Evolutionary conservation across 352 stramenopile genomes (phyloP).

Genomic region (Globisporangium splendens): DNA sequence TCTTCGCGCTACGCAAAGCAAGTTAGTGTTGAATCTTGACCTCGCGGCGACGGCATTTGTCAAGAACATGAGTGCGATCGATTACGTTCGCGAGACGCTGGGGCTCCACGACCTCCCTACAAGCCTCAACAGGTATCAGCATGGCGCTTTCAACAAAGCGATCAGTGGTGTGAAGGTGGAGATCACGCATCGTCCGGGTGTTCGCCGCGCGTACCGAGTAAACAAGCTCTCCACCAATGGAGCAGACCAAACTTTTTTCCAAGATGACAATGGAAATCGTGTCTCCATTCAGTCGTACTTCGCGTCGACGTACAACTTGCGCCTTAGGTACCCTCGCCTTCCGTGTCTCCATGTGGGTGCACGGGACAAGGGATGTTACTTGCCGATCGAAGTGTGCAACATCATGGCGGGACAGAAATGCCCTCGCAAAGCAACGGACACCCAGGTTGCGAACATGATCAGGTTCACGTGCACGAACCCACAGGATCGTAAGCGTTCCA

Average conservation of each 20-base stretch:
- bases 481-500: slow-evolving; percentile 49
- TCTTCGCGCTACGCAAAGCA: slow-evolving; percentile 58
- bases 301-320: slow-evolving; percentile 38
- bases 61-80: slow-evolving; percentile 46
- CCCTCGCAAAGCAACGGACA: slow-evolving; percentile 73
- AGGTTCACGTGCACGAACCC: slow-evolving; percentile 54
- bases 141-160: slow-evolving; percentile 46
- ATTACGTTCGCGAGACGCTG: slow-evolving; percentile 41
- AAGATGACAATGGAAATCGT: slow-evolving; percentile 46
- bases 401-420: slow-evolving; percentile 71
- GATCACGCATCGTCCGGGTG: slow-evolving; percentile 56
- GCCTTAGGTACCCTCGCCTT: slow-evolving; percentile 63
- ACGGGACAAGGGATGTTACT: slow-evolving; percentile 67
- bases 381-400: slow-evolving; percentile 82
- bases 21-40: slow-evolving; percentile 68
- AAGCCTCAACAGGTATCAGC: slow-evolving; percentile 36
- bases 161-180: slow-evolving; percentile 63
- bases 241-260: slow-evolving; percentile 48
- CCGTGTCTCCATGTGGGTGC: slow-evolving; percentile 81
- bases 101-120: slow-evolving; percentile 24
- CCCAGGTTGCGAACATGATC: slow-evolving; percentile 84
- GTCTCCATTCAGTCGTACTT: slow-evolving; percentile 67
- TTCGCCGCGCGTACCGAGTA: slow-evolving; percentile 57
- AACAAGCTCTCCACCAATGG: slow-evolving; percentile 50
- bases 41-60: slow-evolving; percentile 72